These are phyloP conservation scores for Kodamaea laetipori DNA, from an alignment of 805 yeast species.

Conservation along the genomic window DNA sequence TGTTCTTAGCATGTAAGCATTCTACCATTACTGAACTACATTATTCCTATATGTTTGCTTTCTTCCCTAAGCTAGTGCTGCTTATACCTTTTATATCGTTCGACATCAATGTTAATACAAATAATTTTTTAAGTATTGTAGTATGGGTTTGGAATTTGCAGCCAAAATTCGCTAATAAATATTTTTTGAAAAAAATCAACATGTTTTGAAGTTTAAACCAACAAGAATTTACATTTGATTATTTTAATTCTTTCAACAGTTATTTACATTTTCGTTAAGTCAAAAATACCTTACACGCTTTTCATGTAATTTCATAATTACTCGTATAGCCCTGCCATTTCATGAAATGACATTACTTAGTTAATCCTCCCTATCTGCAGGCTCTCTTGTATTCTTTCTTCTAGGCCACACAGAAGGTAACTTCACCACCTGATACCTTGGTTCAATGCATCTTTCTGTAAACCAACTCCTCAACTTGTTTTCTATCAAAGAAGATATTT, in stretches of 20 bases:
- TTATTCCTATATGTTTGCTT: neutral
- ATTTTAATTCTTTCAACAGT: too few relatives aligned
- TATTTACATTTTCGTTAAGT: too few relatives aligned
- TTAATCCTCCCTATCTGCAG: neutral
- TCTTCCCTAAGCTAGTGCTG: neutral
- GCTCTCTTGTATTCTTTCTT: constrained; percentile 32
- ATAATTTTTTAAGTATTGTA: constrained; percentile 1
- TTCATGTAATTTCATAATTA: too few relatives aligned
- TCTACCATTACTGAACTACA: neutral
- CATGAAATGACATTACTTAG: too few relatives aligned
- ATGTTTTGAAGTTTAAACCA: too few relatives aligned
- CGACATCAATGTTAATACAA: constrained; percentile 1
- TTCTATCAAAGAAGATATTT: constrained; percentile 82
- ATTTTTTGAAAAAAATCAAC: too few relatives aligned
- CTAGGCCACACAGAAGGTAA: constrained; percentile 88
- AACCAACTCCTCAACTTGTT: constrained; percentile 84
- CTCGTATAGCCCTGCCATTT: too few relatives aligned
- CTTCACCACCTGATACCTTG: constrained; percentile 81
- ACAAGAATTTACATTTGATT: too few relatives aligned
- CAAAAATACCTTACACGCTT: too few relatives aligned
- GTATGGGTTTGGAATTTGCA: too few relatives aligned
- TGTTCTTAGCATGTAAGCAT: constrained; percentile 15
- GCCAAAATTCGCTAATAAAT: too few relatives aligned
- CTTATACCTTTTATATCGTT: constrained; percentile 6
- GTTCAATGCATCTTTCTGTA: constrained; percentile 89